Evolutionary conservation across 1,284 basidiomycete genomes (phyloP), one percentile per base, ranked within the genome.

Genomic region (Boletus semigastroideus): DNA sequence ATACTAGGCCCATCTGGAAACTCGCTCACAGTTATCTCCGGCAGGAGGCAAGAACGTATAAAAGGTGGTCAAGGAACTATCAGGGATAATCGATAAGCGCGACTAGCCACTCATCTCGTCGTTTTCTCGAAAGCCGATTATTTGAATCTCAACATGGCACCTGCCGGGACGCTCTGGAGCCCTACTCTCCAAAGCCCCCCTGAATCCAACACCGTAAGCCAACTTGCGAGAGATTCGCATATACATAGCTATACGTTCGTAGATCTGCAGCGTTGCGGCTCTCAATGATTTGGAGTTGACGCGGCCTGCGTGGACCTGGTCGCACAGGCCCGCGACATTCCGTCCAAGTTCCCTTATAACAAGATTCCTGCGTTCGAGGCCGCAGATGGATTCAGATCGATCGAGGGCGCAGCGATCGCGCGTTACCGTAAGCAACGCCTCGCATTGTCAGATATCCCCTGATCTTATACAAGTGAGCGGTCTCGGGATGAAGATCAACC

Each of bases 331-430:
- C 19, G 60, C 3, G 75, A 72, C 55, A 78, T 73, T 66, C 59
- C 73, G 47, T 57, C 67, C 52, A 77, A 78, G 62, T 78, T 75
- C 66, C 70, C 74, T 22, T 59, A 70, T 53, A 77, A 72, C 42
- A 74, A 75, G 71, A 66, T 81, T 53, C 83, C 83, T 28, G 72
- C 72, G 37, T 78, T 84, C 58, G 77, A 79, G 68, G 70, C 63
- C 50, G 57, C 68, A 39, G 78, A 82, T 56, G 80, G 79, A 54
- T 74, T 77, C 66, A 64, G 62, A 57, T 66, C 85, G 51, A 68
- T 70, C 55, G 82, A 86, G 72, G 71, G 70, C 42, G 65, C 69
- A 47, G 74, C 82, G 57, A 83, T 85, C 60, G 76, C 80, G 17
- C 75, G 73, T 59, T 82, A 82, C 68, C 65, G 82, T 84, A 20